Evolutionary conservation across 345 rosid species (phyloP), one percentile per base, ranked within the genome.

Genomic region (Lepidium africanum): DNA sequence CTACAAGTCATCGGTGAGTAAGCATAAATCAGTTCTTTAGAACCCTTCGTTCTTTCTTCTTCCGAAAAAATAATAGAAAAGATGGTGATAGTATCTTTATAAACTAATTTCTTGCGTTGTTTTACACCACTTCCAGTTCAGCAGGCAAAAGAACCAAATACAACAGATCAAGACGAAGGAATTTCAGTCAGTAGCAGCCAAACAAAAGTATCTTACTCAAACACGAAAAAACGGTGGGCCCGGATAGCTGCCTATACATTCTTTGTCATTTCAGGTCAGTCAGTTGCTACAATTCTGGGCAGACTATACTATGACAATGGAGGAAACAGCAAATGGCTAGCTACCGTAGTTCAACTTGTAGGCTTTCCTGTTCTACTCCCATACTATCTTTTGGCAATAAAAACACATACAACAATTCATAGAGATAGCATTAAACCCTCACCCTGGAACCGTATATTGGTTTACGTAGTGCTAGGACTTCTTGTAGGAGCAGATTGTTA

Each of bases 311-410:
- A 54, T 36, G 75, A 77, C 39, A 77, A 83, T 52, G 86, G 93
- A 36, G 86, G 90, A 57, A 80, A 72, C 19, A 82, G 86, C 82
- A 76, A 69, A 71, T 85, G 90, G 87, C 32, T 85, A 62, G 82
- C 78, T 59, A 67, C 88, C 0, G 74, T 83, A 1, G 79, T 76
- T 15, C 88, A 82, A 32, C 69, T 64, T 38, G 62, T 62, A 47
- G 93, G 88, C 63, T 83, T 87, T 73, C 84, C 84, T 8, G 48
- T 85, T 64, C 80, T 83, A 23, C 52, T 87, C 30, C 88, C 87
- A 15, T 80, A 42, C 59, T 78, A 81, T 41, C 68, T 67, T 70
- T 50, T 76, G 12, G 37, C 75, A 33, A 32, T 49, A 50, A 62
- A 64, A 75, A 60, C 45, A 37, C 65, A 72, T 3, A n/a, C 65